Evolutionary conservation across 208 protist species (phyloP), one percentile per base, ranked within the genome.

Genomic region (Crithidia thermophila): DNA sequence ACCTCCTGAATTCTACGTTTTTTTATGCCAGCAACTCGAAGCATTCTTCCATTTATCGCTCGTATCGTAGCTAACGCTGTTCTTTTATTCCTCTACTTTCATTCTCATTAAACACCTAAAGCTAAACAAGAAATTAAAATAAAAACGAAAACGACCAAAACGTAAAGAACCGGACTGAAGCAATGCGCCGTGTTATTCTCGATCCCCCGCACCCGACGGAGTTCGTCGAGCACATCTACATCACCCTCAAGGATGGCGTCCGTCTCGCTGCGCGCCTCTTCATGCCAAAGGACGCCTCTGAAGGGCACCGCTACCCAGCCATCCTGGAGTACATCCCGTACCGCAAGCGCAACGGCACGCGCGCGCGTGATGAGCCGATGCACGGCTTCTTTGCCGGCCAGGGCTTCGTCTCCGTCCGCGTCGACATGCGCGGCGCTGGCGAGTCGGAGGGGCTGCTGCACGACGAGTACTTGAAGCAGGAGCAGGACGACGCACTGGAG

Each of bases 291-390:
- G 65, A 77, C 27, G 74, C 64, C 13, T 40, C 59, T 20, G 18
- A 43, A 27, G 45, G 31, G 37, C 51, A 65, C 23, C 61, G 59
- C 33, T 85, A 77, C 56, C 79, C 84, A 7, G 84, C 71, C 14
- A 72, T 90, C 50, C 67, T 90, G 6, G 79, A 87, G 69, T 90
- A 87, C 75, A 87, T 90, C 50, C 84, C 77, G 21, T 87, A 90
- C 71, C 74, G 81, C 37, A 90, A 87, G 63, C 74, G 84, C 53
- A 81, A 87, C 39, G 81, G 81, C 23, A 90, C 84, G 8, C 74
- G 84, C 23, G 45, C 46, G 33, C 77, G 84, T 13, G 84, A 87
- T 78, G 81, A 87, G 47, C 84, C 78, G 18, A 87, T 90, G 84
- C 84, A 90, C 46, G 84, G 84, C 39, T 90, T 82, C 58, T 87